Evolutionary conservation across 352 stramenopile genomes (phyloP), one percentile per base, ranked within the genome.

Genomic region (Globisporangium canariense): DNA sequence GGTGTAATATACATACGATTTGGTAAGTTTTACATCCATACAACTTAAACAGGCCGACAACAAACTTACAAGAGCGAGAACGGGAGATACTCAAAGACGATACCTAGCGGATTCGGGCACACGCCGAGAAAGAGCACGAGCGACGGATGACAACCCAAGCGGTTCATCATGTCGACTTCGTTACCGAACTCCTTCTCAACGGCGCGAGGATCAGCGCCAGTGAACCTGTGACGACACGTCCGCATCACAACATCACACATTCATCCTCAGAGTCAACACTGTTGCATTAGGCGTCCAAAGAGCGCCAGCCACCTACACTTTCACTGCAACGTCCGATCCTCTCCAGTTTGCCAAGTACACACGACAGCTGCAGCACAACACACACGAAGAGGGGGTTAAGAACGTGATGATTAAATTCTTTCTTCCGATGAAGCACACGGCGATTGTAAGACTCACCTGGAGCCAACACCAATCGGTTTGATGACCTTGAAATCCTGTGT

Each of bases 331-430:
- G 28, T 93, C 83, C 2, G 77, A 83, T 46, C 85, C 85, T 56
- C 81, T 70, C 85, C 85, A 93, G n/a, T 65, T 79, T 28, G 80
- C 85, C 64, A 89, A 82, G 67, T 89, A 93, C 45, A 93, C 85
- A 47, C 77, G 78, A 43, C 85, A 93, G 52, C 85, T 93, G 62
- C 25, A 9, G 58, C 32, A 36, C 4, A 36, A 36, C 25, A 34
- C 43, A 64, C 30, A 13, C 43, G 40, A 1, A 20, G 7, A 65
- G 58, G 14, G 3, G 4, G 8, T 45, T 28, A 14, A 18, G 18
- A 11, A 46, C 22, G 16, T 64, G 8, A 18, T 18, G 9, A 59
- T 28, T 28, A 28, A 28, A 28, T 28, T 28, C 25, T 36, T 41
- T n/a, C 18, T 10, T 53, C 7, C 22, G 16, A 32, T n/a, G 7